A percentile compares a stretch with the other conserved stretches of the same genome.
Conservation (phyloP, 2,329 filamentous ascomycete species). For the Lachnellula arida region DNA sequence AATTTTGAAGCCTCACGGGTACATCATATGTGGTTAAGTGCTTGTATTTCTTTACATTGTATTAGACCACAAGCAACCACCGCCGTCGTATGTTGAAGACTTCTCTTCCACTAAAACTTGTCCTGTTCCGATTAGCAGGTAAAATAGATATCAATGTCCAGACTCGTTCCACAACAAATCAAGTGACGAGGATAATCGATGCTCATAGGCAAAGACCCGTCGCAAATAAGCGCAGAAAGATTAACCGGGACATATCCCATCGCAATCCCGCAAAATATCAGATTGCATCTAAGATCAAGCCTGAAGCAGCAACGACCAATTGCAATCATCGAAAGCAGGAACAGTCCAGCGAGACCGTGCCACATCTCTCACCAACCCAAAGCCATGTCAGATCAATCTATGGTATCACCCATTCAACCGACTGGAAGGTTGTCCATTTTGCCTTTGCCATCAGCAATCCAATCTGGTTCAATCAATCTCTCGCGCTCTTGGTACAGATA, state of each 20-base stretch:
- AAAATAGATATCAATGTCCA: slow-evolving; percentile 11
- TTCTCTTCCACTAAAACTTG: slow-evolving; percentile 5
- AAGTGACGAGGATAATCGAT: slow-evolving; percentile 9
- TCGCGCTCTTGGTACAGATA: slow-evolving; percentile 73
- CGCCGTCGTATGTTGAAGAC: not conserved
- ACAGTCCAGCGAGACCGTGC: not conserved
- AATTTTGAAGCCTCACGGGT: no score
- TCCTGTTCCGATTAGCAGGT: slow-evolving; percentile 3
- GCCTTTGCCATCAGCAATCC: slow-evolving; percentile 67
- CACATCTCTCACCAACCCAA: not conserved
- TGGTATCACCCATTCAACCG: slow-evolving; percentile 31
- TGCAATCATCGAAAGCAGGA: slow-evolving; percentile 6
- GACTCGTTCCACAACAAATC: slow-evolving; percentile 15
- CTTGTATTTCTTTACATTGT: slow-evolving; percentile 3
- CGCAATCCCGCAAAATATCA: not conserved
- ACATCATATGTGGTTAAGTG: not conserved
- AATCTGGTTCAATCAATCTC: slow-evolving; percentile 68
- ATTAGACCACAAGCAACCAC: not conserved
- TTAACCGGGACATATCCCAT: not conserved
- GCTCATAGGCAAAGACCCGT: slow-evolving; percentile 9
- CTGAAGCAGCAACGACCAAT: slow-evolving; percentile 13
- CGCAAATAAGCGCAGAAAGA: not conserved
- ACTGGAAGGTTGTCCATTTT: slow-evolving; percentile 66
- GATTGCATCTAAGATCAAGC: not conserved
- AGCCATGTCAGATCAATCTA: slow-evolving; percentile 3